Base-by-base conservation (phyloP, 306 rosid species). In the barrel medic (Medicago truncatula) region DNA sequence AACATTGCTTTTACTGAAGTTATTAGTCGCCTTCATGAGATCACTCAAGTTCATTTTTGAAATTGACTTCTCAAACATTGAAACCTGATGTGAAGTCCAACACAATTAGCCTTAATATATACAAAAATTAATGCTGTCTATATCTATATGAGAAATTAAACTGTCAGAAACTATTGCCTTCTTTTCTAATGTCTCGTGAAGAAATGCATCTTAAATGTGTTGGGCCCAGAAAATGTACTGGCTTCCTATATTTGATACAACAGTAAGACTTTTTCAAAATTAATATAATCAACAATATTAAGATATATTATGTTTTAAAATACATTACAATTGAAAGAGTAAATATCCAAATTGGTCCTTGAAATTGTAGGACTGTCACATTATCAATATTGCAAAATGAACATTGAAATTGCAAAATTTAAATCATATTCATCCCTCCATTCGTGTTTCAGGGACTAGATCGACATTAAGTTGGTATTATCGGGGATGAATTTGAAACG, bases 1-100 rank as follows among this genome's bases (percentile, higher is more conserved):
- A 72, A 88, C 83, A 62, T 87, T 89, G 80, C 71, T 83, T 76
- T 83, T 91, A 69, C 89, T 81, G 86, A 94, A 94, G 88, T 70
- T 85, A 85, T 83, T 79, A 25, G 97, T 94, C 20, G 96, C 97
- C 83, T 87, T 88, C 96, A 94, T 87, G 77, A 94, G 97, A 88
- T 94, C 98, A 66, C 86, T 88, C 86, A 94, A 81, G 75, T 80
- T 89, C 96, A 91, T 86, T 85, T 90, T 94, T 40, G 91, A 62
- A 70, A 91, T 65, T 21, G 91, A 80, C 71, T 89, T 91, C 88
- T 86, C 96, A 70, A 94, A 90, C 91, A 85, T 78, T 17, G 96
- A 94, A 79, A 91, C 96, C 98, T 91, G 89, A 71, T 74, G 67
- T 46, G 40, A 68, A 79, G 52, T 71, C 41, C 67, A 57, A 67